phyloP scores from a whole-genome alignment of 306 rosid species.

The Elaeagnus macrophylla region DNA sequence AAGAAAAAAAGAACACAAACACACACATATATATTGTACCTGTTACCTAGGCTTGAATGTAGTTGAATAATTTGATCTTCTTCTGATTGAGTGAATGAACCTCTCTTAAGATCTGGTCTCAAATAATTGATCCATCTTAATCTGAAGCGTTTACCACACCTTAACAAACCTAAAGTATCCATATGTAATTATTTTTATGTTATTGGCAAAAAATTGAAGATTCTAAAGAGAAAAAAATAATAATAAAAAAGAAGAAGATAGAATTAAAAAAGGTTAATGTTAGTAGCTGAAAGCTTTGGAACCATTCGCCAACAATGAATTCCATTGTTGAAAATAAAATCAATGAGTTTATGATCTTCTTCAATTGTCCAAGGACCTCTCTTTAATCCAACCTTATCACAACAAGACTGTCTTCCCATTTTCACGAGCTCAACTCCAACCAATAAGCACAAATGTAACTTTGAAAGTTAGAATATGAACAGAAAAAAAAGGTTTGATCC shows the following conservation, averaged over 20 bases:
- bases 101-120: constrained; percentile 89
- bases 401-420: constrained; percentile 91
- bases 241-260: no score
- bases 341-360: constrained; percentile 76
- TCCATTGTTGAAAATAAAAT: constrained; percentile 80
- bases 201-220: not conserved
- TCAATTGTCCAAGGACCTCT: constrained; percentile 89
- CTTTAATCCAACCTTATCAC: constrained; percentile 75
- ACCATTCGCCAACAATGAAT: constrained; percentile 85
- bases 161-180: constrained; percentile 45
- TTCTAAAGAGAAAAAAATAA: not conserved
- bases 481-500: no score
- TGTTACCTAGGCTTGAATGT: constrained; percentile 76
- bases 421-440: no score
- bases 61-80: constrained; percentile 77
- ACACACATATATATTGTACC: constrained; percentile 25
- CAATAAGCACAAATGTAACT: no score
- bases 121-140: constrained; percentile 89
- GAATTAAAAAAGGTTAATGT: not conserved
- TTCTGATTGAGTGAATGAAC: constrained; percentile 58
- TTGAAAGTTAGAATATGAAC: no score
- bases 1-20: no score
- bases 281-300: constrained; percentile 84
- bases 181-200: not conserved
- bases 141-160: constrained; percentile 94